Conservation (phyloP, 345 rosid genomes). For the Firmiana major region DNA sequence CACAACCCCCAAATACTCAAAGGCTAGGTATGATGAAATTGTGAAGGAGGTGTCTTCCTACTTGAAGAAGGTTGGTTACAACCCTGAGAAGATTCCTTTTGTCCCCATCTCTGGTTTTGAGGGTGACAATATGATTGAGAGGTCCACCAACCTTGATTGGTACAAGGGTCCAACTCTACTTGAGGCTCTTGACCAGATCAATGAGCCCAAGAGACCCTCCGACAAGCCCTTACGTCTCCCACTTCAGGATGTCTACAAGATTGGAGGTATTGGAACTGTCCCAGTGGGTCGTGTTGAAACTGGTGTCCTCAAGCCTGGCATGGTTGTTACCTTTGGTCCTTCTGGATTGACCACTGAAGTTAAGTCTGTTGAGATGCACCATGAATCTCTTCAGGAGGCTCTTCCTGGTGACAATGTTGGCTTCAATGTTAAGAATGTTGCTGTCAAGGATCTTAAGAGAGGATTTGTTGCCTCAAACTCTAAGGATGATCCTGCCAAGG, state of each 20-base stretch:
- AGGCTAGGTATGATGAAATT: slow-evolving; percentile 76
- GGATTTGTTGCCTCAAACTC: background rate
- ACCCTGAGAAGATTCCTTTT: slow-evolving; percentile 72
- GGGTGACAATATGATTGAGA: slow-evolving; percentile 85
- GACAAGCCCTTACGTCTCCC: slow-evolving; percentile 94
- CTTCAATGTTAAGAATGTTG: background rate
- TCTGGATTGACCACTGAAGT: slow-evolving; percentile 78
- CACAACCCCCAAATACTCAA: slow-evolving; percentile 74
- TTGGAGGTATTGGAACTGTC: slow-evolving; percentile 83
- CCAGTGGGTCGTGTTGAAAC: slow-evolving; percentile 81
- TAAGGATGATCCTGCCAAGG: too few species aligned
- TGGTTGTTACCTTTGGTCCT: slow-evolving; percentile 80
- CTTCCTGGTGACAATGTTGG: background rate
- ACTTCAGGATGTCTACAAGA: slow-evolving; percentile 90
- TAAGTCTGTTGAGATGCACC: slow-evolving; percentile 93
- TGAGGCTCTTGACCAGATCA: slow-evolving; percentile 59
- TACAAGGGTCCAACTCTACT: slow-evolving; percentile 76
- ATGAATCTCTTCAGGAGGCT: slow-evolving; percentile 72
- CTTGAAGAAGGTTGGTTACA: slow-evolving; percentile 75
- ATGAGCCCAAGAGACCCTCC: slow-evolving; percentile 79
- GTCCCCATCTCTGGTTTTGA: slow-evolving; percentile 82
- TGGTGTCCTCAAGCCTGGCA: slow-evolving; percentile 70
- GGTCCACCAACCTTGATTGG: slow-evolving; percentile 79
- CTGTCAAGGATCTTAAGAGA: background rate
- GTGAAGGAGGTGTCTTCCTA: slow-evolving; percentile 71